A percentile compares a stretch with the other conserved stretches of the same genome.
These are phyloP conservation scores for Corchorus capsularis DNA, from an alignment of 345 rosid species.

Conservation along the genomic window DNA sequence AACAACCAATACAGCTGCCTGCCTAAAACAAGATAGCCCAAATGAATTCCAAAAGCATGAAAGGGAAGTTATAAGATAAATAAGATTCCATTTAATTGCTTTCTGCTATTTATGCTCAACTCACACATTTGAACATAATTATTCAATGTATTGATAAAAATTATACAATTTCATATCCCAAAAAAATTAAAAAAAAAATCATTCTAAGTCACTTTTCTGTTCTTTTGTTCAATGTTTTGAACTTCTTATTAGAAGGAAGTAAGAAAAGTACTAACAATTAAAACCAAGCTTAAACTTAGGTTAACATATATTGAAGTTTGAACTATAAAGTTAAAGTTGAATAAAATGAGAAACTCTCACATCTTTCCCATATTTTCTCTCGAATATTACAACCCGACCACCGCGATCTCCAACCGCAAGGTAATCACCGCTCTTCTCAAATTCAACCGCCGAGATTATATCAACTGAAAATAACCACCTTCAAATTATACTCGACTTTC, in stretches of 20 bases:
- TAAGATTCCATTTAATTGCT: neutral
- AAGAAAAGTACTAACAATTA: too few relatives aligned
- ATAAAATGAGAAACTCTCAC: conserved; percentile 29
- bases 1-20: conserved; percentile 20
- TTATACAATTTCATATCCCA: neutral
- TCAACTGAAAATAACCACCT: conserved; percentile 38
- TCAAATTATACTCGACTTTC: neutral
- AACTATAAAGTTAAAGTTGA: neutral
- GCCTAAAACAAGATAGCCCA: conserved; percentile 16
- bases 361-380: conserved; percentile 37
- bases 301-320: neutral
- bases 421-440: conserved; percentile 57
- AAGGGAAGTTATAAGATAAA: neutral
- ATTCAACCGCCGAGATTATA: conserved; percentile 52
- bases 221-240: too few relatives aligned
- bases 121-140: neutral
- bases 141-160: neutral
- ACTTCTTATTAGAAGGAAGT: too few relatives aligned
- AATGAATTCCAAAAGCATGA: conserved; percentile 7
- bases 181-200: neutral
- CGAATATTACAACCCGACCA: conserved; percentile 62
- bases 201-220: too few relatives aligned
- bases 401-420: conserved; percentile 67
- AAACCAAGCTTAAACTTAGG: too few relatives aligned
- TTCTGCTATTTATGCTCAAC: neutral